These are phyloP conservation scores for Oxyria digyna DNA, from an alignment of 148 eudicot species.

Conservation along the genomic window DNA sequence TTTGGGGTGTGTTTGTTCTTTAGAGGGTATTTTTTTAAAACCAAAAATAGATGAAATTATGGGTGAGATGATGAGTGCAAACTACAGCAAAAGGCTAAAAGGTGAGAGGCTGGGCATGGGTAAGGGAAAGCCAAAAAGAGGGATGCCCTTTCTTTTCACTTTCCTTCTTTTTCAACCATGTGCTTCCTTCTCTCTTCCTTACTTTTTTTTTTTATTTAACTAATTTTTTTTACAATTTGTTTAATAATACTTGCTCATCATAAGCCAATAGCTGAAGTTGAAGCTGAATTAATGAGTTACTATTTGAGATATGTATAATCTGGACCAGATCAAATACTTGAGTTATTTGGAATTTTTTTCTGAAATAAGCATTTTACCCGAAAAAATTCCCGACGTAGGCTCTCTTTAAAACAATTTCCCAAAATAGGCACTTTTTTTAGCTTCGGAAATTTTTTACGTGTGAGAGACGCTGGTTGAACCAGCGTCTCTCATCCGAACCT, in stretches of 20 bases:
- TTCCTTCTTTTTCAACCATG: slow-evolving; percentile 8
- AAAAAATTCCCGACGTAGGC: too few species aligned
- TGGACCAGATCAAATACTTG: too few species aligned
- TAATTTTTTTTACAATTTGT: background rate
- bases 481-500: too few species aligned
- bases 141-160: slow-evolving; percentile 8
- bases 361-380: too few species aligned
- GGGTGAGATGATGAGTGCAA: slow-evolving; percentile 6
- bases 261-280: too few species aligned
- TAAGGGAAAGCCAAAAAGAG: slow-evolving; percentile 12
- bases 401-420: too few species aligned
- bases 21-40: background rate
- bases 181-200: background rate
- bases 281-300: too few species aligned
- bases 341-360: too few species aligned
- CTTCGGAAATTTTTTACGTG: too few species aligned
- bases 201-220: background rate
- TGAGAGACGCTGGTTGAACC: too few species aligned
- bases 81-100: background rate
- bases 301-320: too few species aligned
- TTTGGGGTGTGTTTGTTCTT: background rate
- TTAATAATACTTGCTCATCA: background rate
- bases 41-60: background rate
- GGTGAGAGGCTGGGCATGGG: background rate
- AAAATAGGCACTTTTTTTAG: too few species aligned